A percentile compares a stretch with the other conserved stretches of the same genome.
Conservation (phyloP, 2,329 filamentous ascomycete genomes). For the Fusarium torulosum region DNA sequence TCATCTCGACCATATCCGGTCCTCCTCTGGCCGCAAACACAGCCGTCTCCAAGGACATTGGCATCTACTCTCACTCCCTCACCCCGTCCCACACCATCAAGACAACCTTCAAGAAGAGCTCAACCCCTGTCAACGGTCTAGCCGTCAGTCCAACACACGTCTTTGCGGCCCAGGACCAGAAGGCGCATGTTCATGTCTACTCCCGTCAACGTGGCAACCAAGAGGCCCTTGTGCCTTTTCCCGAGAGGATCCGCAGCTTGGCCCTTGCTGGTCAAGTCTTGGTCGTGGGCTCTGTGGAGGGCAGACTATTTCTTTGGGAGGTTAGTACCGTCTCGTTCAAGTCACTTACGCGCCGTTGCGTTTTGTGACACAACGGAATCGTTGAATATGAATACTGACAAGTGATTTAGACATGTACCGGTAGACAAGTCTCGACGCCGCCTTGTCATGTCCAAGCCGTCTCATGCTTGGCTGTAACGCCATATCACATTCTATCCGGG, state of each 20-base stretch:
- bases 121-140: conserved; percentile 80
- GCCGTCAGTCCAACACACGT: conserved; percentile 85
- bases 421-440: conserved; percentile 79
- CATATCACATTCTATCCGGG: conserved; percentile 79
- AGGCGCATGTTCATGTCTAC: conserved; percentile 94
- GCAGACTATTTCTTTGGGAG: conserved; percentile 93
- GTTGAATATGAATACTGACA: conserved; percentile 40
- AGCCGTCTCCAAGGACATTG: conserved; percentile 79
- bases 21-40: conserved; percentile 71
- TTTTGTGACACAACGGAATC: conserved; percentile 31
- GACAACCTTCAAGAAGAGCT: conserved; percentile 90
- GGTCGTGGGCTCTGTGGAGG: conserved; percentile 84
- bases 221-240: conserved; percentile 88
- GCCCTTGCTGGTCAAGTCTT: conserved; percentile 79
- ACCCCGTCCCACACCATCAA: conserved; percentile 82
- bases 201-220: conserved; percentile 85
- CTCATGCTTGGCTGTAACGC: conserved; percentile 78
- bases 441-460: conserved; percentile 85
- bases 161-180: conserved; percentile 91
- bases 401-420: conserved; percentile 73
- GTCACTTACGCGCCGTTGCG: conserved; percentile 32
- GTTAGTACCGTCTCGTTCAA: conserved; percentile 60
- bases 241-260: conserved; percentile 85
- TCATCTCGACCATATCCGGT: conserved; percentile 70
- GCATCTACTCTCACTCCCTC: conserved; percentile 86